Conservation (phyloP, 495 filamentous ascomycete genomes). For the Lentithecium fluviatile region DNA sequence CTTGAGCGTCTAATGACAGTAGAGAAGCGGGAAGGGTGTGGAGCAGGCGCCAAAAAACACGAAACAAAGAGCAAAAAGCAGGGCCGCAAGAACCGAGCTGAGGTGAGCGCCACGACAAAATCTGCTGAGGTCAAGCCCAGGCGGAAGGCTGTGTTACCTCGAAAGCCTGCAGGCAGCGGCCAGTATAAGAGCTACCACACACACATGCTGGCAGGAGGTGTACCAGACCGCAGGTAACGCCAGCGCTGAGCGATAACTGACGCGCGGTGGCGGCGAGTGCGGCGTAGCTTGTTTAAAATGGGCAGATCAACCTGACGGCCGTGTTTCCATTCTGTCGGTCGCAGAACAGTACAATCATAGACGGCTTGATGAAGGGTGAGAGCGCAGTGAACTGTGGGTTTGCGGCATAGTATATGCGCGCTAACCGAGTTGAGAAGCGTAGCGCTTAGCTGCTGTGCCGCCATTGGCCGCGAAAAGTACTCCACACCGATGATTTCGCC, state of each 20-base stretch:
- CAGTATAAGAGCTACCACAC: not conserved
- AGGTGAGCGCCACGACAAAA: not conserved
- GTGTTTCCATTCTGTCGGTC: not conserved
- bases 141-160: not conserved
- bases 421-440: not conserved
- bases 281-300: not conserved
- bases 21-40: no score
- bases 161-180: not conserved
- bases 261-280: not conserved
- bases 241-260: not conserved
- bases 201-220: not conserved
- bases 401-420: constrained; percentile 6
- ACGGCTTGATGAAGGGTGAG: not conserved
- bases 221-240: not conserved
- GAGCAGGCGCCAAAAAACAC: not conserved
- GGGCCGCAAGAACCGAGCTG: not conserved
- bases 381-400: constrained; percentile 1
- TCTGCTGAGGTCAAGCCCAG: not conserved
- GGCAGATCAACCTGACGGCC: not conserved
- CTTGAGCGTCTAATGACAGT: no score
- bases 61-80: not conserved
- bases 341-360: not conserved
- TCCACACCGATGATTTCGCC: not conserved
- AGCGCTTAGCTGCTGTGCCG: constrained; percentile 7
- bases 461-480: constrained; percentile 16